Evolutionary conservation across 495 filamentous ascomycete species (phyloP).

Genomic region (Lasiosphaeris hirsuta): DNA sequence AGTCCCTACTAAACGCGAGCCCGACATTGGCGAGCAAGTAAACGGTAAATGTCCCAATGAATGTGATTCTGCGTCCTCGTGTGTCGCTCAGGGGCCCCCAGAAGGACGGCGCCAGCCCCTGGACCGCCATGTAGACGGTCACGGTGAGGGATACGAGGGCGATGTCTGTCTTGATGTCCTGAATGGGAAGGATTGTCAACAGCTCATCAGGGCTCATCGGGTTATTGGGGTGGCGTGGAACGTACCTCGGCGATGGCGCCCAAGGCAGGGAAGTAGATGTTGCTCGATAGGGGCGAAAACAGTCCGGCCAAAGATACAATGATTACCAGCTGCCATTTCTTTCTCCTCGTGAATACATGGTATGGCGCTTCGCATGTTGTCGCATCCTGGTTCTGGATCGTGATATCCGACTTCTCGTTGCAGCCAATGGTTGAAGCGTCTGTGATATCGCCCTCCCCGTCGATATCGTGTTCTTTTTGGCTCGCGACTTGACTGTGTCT

Average conservation of each 20-base stretch:
- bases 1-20: constrained; percentile 46
- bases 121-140: constrained; percentile 31
- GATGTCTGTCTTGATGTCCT: constrained; percentile 15
- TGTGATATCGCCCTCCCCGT: too few species aligned
- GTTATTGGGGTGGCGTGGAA: not conserved
- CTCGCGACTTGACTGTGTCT: too few species aligned
- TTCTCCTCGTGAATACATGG: constrained; percentile 30
- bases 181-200: not conserved
- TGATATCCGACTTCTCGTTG: not conserved
- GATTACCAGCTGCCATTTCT: constrained; percentile 36
- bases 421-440: too few species aligned
- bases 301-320: constrained; percentile 38
- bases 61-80: constrained; percentile 32
- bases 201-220: not conserved
- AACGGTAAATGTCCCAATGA: constrained; percentile 49
- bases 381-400: not conserved
- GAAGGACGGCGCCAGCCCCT: constrained; percentile 29
- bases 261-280: constrained; percentile 38
- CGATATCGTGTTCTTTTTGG: too few species aligned
- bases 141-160: constrained; percentile 25
- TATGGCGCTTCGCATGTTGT: constrained; percentile 11
- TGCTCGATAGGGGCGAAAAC: constrained; percentile 37
- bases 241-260: constrained; percentile 20
- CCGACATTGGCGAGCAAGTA: constrained; percentile 53
- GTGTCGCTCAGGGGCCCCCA: constrained; percentile 29